Conservation (phyloP, 1,284 basidiomycete species). For the Ceratobasidium sp. region DNA sequence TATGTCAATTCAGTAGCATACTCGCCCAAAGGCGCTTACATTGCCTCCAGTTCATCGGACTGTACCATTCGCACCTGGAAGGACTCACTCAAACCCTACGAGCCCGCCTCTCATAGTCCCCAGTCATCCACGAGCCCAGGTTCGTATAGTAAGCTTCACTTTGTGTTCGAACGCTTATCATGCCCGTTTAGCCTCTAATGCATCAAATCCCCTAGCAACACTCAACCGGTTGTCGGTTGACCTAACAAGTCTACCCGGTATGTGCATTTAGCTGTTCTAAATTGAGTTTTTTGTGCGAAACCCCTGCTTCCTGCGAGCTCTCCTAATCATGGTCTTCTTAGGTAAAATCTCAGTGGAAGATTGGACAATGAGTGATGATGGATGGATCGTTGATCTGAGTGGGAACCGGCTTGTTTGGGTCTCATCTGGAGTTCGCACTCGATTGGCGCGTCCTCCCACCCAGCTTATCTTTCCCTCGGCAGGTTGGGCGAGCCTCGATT, state of each 20-base stretch:
- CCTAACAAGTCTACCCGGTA: too few relatives aligned
- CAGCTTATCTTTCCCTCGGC: not conserved
- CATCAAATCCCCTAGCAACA: too few relatives aligned
- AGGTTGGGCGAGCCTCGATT: not conserved
- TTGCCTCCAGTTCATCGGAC: not conserved
- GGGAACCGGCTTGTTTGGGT: not conserved
- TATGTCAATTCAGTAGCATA: not conserved
- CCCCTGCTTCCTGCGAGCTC: not conserved
- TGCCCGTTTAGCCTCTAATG: too few relatives aligned
- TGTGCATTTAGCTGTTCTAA: too few relatives aligned
- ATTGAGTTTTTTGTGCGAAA: too few relatives aligned
- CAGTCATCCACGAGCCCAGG: not conserved
- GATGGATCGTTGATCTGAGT: constrained; percentile 8
- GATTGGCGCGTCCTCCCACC: not conserved
- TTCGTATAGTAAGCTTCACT: too few relatives aligned
- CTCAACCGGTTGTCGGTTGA: too few relatives aligned
- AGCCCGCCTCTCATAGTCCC: too few relatives aligned
- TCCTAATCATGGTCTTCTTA: not conserved
- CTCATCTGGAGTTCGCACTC: not conserved
- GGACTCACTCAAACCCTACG: too few relatives aligned
- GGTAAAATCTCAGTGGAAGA: not conserved
- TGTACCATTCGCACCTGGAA: not conserved
- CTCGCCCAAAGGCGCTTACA: not conserved
- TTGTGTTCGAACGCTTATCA: too few relatives aligned
- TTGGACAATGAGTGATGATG: not conserved